Conservation (phyloP, 768 basidiomycete genomes). For the Lentinula aciculospora region DNA sequence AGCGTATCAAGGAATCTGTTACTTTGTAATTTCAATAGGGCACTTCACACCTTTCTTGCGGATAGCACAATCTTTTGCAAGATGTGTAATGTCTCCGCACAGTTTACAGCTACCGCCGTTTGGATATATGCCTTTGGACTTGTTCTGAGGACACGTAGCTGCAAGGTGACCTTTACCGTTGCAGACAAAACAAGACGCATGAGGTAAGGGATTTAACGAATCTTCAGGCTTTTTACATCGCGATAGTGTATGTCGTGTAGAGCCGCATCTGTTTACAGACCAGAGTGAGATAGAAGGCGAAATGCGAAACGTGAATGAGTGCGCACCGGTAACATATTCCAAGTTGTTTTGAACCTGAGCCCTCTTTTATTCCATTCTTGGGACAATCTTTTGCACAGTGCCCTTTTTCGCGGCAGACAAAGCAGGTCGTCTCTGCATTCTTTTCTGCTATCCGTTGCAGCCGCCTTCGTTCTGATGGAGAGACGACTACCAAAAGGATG, state of each 20-base stretch:
- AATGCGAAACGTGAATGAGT: neutral
- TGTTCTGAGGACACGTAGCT: slow-evolving; percentile 76
- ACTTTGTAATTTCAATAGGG: neutral
- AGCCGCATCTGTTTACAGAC: slow-evolving; percentile 69
- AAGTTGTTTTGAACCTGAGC: slow-evolving; percentile 24
- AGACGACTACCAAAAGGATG: neutral
- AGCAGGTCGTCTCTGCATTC: slow-evolving; percentile 62
- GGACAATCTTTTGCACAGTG: slow-evolving; percentile 85
- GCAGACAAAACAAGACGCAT: slow-evolving; percentile 91
- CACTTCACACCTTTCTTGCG: slow-evolving; percentile 45
- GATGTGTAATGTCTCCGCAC: slow-evolving; percentile 79
- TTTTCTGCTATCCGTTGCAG: slow-evolving; percentile 58
- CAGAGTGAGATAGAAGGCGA: neutral
- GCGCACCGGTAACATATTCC: slow-evolving; percentile 72
- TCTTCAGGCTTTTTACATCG: slow-evolving; percentile 65
- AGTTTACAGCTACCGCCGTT: slow-evolving; percentile 89
- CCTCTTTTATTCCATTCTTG: slow-evolving; percentile 13
- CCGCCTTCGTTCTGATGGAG: slow-evolving; percentile 53
- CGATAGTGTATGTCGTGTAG: slow-evolving; percentile 72
- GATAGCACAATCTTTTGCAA: slow-evolving; percentile 77
- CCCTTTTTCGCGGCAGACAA: slow-evolving; percentile 79
- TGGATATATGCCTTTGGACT: slow-evolving; percentile 78
- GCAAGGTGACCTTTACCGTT: slow-evolving; percentile 80
- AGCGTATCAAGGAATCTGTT: neutral
- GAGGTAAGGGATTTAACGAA: slow-evolving; percentile 67